Conservation (phyloP, 2,329 filamentous ascomycete genomes). For the Ophiostoma sp. region DNA sequence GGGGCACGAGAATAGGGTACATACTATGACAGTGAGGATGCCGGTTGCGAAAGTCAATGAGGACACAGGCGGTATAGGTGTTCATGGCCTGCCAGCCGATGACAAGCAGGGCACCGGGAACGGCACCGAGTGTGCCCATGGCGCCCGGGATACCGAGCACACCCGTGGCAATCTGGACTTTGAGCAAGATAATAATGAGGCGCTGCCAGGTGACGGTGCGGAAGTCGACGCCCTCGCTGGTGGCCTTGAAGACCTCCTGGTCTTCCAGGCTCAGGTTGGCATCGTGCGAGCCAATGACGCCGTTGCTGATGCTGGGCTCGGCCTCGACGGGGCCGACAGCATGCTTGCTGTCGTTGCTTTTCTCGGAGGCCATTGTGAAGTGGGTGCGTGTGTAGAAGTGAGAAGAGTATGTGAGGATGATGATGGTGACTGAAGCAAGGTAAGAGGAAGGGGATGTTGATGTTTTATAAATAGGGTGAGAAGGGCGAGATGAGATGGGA, state of each 20-base stretch:
- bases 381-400: not conserved
- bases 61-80: conserved; percentile 39
- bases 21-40: conserved; percentile 42
- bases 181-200: conserved; percentile 50
- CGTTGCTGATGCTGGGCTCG: conserved; percentile 16
- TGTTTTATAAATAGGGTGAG: conserved; percentile 1
- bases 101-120: conserved; percentile 79
- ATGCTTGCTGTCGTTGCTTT: conserved; percentile 18
- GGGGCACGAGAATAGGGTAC: not conserved
- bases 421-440: not conserved
- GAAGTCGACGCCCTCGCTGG: conserved; percentile 44
- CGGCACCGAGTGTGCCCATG: conserved; percentile 78
- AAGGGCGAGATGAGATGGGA: not conserved
- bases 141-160: conserved; percentile 61
- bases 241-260: conserved; percentile 48
- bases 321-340: conserved; percentile 11
- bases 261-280: not conserved
- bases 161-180: conserved; percentile 52
- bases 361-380: conserved; percentile 19
- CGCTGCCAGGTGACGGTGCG: conserved; percentile 51
- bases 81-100: conserved; percentile 56
- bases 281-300: conserved; percentile 6
- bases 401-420: not conserved
- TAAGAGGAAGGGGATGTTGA: not conserved
- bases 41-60: conserved; percentile 39